Base-by-base conservation (phyloP, 2,329 filamentous ascomycete genomes). In the Colletotrichum graminicola region DNA sequence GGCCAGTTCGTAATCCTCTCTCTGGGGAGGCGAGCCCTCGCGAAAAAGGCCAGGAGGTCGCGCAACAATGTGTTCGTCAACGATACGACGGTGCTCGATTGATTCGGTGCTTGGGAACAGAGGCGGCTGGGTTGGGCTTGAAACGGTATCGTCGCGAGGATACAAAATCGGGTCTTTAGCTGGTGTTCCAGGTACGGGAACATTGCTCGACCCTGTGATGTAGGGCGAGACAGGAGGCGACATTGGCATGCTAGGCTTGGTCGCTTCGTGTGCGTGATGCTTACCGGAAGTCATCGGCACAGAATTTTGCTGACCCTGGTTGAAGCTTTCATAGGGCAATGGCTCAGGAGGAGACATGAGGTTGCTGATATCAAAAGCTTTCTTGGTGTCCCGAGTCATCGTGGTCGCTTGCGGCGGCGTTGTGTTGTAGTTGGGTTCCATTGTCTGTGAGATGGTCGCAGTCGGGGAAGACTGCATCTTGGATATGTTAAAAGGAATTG, bases 321-420 rank as follows among this genome's bases (percentile, higher is more conserved):
- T 79, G 77, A 90, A 91, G 75, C 79, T 88, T 73, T 91, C 88
- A 49, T 83, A 79, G 60, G 83, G 84, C 43, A 83, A 78, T n/a
- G 82, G 82, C 47, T 90, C 89, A 29, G 89, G 89, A 41, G 89
- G 89, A 29, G 89, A 91, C 85, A 91, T 90, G 69, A 91, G 81
- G 72, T 82, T 90, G 81, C 79, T 85, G 74, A 88, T 87, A 73
- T 86, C 82, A 64, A 85, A 76, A 2, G 78, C 75, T 74, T 85
- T 87, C 77, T 83, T 86, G 5, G 75, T 51, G 54, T 73, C 70
- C 18, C 57, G 51, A 52, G 62, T 47, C 59, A 65, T 66, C 43
- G 62, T 39, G 6, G 41, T 51, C 3, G 54, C 36, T 45, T 65
- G 52, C 23, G 62, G 54, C 16, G 51, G 34, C 34, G 57, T 60